phyloP scores from a whole-genome alignment of 1,139 yeast species.

The Blastobotrys persicus region DNA sequence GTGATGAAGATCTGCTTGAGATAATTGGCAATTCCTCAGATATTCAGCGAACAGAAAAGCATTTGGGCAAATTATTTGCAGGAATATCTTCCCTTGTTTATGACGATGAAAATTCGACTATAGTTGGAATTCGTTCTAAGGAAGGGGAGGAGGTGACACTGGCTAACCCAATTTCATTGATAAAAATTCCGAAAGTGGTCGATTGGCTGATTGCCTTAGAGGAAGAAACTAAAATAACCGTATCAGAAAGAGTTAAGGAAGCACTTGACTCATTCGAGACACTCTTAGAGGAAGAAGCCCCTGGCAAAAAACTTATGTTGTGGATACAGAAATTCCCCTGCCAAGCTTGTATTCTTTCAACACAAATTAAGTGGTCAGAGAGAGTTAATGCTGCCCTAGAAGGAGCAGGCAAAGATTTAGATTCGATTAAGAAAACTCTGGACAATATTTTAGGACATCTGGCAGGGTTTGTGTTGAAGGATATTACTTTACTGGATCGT shows the following conservation, averaged over 20 bases:
- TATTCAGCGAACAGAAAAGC: conserved; percentile 52
- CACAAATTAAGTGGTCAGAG: conserved; percentile 45
- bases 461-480: conserved; percentile 36
- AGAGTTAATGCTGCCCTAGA: conserved; percentile 5
- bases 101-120: conserved; percentile 40
- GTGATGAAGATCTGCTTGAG: conserved; percentile 86
- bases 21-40: conserved; percentile 68
- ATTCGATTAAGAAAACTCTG: conserved; percentile 11
- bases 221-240: conserved; percentile 43
- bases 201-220: conserved; percentile 71
- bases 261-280: conserved; percentile 30
- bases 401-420: background rate
- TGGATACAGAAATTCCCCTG: conserved; percentile 48
- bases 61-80: conserved; percentile 68
- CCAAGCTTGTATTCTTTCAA: conserved; percentile 57
- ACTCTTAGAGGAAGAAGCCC: conserved; percentile 11
- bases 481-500: conserved; percentile 40
- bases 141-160: conserved; percentile 62
- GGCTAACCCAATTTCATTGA: conserved; percentile 45
- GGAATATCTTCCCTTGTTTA: conserved; percentile 54
- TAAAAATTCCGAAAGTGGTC: conserved; percentile 46
- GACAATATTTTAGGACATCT: conserved; percentile 30
- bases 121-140: conserved; percentile 54
- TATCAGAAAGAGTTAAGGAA: conserved; percentile 40
- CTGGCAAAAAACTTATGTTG: conserved; percentile 22